A percentile compares a stretch with the other conserved stretches of the same genome.
Conservation (phyloP, 1,284 basidiomycete genomes). For the Cryptococcus depauperatus region DNA sequence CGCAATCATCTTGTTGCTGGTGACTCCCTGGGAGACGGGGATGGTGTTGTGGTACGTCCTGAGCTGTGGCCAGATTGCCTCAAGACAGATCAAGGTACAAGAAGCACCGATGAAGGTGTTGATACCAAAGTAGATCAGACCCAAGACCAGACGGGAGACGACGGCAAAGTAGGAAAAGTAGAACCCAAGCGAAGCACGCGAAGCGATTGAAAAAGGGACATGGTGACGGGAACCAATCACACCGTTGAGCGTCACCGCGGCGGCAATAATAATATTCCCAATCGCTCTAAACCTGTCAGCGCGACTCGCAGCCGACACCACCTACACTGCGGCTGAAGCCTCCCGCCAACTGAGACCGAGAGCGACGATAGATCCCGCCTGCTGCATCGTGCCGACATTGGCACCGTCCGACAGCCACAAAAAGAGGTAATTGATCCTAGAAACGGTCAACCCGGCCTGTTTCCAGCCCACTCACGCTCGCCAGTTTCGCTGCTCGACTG, state of each 20-base stretch:
- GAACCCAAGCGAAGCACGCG: slow-evolving; percentile 69
- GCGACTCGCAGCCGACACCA: neutral
- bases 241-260: slow-evolving; percentile 50
- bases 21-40: slow-evolving; percentile 54
- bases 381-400: slow-evolving; percentile 36
- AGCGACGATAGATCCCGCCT: slow-evolving; percentile 29
- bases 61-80: slow-evolving; percentile 68
- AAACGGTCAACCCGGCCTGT: no score
- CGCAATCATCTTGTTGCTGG: slow-evolving; percentile 54
- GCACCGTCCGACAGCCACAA: slow-evolving; percentile 35
- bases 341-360: slow-evolving; percentile 37
- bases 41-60: slow-evolving; percentile 57
- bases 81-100: slow-evolving; percentile 52
- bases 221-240: slow-evolving; percentile 63
- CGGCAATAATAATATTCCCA: slow-evolving; percentile 36
- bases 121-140: slow-evolving; percentile 66
- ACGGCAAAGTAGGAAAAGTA: slow-evolving; percentile 54
- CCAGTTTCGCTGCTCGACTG: slow-evolving; percentile 34
- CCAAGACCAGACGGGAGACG: slow-evolving; percentile 60
- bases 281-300: slow-evolving; percentile 22
- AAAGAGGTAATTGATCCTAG: slow-evolving; percentile 35
- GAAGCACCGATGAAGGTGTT: slow-evolving; percentile 49
- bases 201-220: slow-evolving; percentile 62
- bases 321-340: slow-evolving; percentile 31
- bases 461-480: slow-evolving; percentile 25